Conservation (phyloP, 1,284 basidiomycete species). For the Ustilago hordei region DNA sequence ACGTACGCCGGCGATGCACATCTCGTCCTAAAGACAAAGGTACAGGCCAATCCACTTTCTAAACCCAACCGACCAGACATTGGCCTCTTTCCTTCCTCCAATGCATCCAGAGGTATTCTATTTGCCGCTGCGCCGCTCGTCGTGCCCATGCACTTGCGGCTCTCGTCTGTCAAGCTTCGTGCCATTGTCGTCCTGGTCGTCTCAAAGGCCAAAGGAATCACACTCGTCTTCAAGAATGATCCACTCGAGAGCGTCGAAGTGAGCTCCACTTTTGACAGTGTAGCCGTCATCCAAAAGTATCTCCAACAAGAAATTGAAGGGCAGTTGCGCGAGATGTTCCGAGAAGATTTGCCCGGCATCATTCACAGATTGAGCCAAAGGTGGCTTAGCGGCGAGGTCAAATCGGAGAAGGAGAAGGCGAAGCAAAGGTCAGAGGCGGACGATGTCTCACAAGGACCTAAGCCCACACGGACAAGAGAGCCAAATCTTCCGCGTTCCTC, state of each 20-base stretch:
- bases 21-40: conserved; percentile 93
- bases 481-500: conserved; percentile 27
- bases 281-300: conserved; percentile 88
- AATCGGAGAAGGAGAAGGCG: conserved; percentile 41
- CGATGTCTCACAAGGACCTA: background rate
- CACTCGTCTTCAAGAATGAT: conserved; percentile 99
- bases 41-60: conserved; percentile 95
- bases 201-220: conserved; percentile 94
- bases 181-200: conserved; percentile 98
- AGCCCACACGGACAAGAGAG: conserved; percentile 13
- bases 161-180: conserved; percentile 90
- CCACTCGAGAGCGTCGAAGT: conserved; percentile 98
- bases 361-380: conserved; percentile 95
- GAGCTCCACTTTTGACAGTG: conserved; percentile 96
- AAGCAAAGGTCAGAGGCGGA: conserved; percentile 34
- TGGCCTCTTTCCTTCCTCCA: conserved; percentile 56
- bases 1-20: conserved; percentile 97
- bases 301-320: conserved; percentile 85
- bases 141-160: conserved; percentile 97
- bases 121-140: conserved; percentile 67
- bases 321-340: conserved; percentile 96
- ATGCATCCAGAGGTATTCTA: conserved; percentile 63
- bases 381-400: conserved; percentile 76
- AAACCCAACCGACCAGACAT: conserved; percentile 50
- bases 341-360: conserved; percentile 95